Percentiles rank a stretch among this genome's conserved stretches.
Evolutionary conservation across 2,329 filamentous ascomycete species (phyloP).

Genomic region (Penicillium sp.): DNA sequence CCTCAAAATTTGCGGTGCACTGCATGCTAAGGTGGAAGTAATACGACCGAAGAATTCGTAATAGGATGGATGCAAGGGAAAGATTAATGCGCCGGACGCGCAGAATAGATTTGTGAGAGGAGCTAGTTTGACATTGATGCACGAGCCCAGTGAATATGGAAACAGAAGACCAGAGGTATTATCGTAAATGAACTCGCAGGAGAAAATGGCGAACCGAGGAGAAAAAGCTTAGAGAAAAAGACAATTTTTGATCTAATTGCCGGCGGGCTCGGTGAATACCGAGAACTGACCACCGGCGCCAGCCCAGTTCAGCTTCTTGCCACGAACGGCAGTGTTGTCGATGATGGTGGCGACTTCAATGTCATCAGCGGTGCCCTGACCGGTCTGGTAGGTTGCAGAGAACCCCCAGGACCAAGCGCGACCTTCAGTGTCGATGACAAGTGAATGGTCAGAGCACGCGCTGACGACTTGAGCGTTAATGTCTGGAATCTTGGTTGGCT

Average conservation of each 20-base stretch:
- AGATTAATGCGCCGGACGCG: not conserved
- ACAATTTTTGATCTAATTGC: not conserved
- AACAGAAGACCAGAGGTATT: not conserved
- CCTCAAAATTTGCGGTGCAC: too few species aligned
- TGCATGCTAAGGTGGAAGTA: too few species aligned
- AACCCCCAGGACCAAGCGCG: conserved; percentile 76
- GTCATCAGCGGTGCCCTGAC: conserved; percentile 71
- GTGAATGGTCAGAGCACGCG: conserved; percentile 65
- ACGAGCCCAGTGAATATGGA: conserved; percentile 3
- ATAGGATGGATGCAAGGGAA: not conserved
- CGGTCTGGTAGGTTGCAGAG: conserved; percentile 72
- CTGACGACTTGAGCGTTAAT: conserved; percentile 55
- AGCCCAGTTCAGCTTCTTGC: conserved; percentile 68
- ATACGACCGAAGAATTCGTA: too few species aligned
- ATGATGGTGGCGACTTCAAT: conserved; percentile 70
- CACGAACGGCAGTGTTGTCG: conserved; percentile 75
- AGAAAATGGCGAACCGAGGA: conserved; percentile 1
- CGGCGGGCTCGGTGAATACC: conserved; percentile 34
- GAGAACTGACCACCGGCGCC: conserved; percentile 78
- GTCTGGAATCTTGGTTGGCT: conserved; percentile 57
- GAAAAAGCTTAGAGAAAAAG: not conserved
- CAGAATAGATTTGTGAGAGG: not conserved
- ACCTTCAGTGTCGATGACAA: conserved; percentile 63
- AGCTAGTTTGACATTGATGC: conserved; percentile 5
- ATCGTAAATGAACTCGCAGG: not conserved